phyloP scores from a whole-genome alignment of 2,329 filamentous ascomycete genomes.

The Leptographium lundbergii region DNA sequence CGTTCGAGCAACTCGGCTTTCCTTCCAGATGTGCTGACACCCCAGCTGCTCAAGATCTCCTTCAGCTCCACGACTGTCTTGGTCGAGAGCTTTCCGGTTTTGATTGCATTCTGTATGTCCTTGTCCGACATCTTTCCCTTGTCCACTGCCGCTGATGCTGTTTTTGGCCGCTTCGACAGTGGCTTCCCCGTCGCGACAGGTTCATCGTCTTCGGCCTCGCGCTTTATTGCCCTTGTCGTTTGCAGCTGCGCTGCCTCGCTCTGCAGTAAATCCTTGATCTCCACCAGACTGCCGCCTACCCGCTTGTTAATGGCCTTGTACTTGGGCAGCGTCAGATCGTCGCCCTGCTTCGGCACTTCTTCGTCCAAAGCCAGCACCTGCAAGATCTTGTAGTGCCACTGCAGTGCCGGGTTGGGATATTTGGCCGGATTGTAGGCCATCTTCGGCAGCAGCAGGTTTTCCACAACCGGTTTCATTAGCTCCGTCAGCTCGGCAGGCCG shows the following conservation, averaged over 20 bases:
- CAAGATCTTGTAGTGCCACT: constrained; percentile 95
- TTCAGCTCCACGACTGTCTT: constrained; percentile 42
- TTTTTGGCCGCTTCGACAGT: constrained; percentile 40
- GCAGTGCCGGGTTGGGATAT: constrained; percentile 83
- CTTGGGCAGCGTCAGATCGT: constrained; percentile 73
- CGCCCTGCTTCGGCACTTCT: constrained; percentile 60
- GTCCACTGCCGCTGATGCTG: constrained; percentile 21
- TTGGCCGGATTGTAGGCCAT: constrained; percentile 71
- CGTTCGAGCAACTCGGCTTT: constrained; percentile 44
- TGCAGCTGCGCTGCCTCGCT: constrained; percentile 30
- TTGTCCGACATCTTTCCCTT: constrained; percentile 24
- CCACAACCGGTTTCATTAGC: constrained; percentile 68
- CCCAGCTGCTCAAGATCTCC: constrained; percentile 32
- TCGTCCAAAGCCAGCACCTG: constrained; percentile 88
- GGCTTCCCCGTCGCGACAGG: constrained; percentile 20
- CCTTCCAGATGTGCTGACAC: constrained; percentile 34
- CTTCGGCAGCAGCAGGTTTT: constrained; percentile 80
- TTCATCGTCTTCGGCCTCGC: constrained; percentile 34
- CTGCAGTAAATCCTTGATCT: constrained; percentile 62
- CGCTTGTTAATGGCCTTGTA: constrained; percentile 84
- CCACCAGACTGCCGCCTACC: constrained; percentile 62
- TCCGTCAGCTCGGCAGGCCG: constrained; percentile 63
- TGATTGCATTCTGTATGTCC: constrained; percentile 33
- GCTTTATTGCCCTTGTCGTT: constrained; percentile 33
- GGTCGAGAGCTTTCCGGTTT: constrained; percentile 35